A percentile compares a stretch with the other conserved stretches of the same genome.
phyloP scores from a whole-genome alignment of 1,139 yeast genomes.

The Protomyces pachydermus region DNA sequence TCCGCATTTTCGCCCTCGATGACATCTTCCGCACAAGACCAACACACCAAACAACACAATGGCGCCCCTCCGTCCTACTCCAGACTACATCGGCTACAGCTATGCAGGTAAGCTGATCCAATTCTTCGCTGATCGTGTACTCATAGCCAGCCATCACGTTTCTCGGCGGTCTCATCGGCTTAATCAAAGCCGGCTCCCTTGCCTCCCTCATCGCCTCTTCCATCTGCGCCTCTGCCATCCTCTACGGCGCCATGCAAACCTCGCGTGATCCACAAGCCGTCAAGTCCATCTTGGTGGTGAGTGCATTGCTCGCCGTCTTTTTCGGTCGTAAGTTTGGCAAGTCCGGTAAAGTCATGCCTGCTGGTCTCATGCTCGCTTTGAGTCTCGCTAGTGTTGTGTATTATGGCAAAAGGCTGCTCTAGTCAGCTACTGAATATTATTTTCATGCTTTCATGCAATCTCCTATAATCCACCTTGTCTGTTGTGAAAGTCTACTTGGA shows the following conservation, averaged over 20 bases:
- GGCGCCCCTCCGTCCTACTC: not conserved
- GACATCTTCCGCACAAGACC: not conserved
- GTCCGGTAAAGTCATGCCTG: conserved; percentile 21
- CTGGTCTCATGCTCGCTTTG: conserved; percentile 8
- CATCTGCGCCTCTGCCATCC: conserved; percentile 15
- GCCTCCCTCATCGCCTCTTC: conserved; percentile 25
- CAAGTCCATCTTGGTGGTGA: conserved; percentile 2
- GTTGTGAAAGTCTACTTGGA: not conserved
- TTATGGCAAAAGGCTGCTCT: conserved; percentile 11
- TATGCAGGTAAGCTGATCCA: not conserved
- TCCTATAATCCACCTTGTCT: not conserved
- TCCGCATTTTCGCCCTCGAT: too few relatives aligned
- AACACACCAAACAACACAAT: not conserved
- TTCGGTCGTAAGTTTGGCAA: not conserved
- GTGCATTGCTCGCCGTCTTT: not conserved
- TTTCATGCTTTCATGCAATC: not conserved
- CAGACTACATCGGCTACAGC: not conserved
- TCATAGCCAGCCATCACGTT: conserved; percentile 3
- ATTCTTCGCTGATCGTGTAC: not conserved
- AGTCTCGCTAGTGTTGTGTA: conserved; percentile 7
- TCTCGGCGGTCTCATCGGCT: conserved; percentile 22
- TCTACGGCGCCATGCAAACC: conserved; percentile 11
- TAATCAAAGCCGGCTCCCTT: conserved; percentile 21
- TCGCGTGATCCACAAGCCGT: conserved; percentile 12
- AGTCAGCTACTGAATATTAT: too few relatives aligned